Base-by-base conservation (phyloP, 1,139 yeast species). In the Yamadazyma dendronema region DNA sequence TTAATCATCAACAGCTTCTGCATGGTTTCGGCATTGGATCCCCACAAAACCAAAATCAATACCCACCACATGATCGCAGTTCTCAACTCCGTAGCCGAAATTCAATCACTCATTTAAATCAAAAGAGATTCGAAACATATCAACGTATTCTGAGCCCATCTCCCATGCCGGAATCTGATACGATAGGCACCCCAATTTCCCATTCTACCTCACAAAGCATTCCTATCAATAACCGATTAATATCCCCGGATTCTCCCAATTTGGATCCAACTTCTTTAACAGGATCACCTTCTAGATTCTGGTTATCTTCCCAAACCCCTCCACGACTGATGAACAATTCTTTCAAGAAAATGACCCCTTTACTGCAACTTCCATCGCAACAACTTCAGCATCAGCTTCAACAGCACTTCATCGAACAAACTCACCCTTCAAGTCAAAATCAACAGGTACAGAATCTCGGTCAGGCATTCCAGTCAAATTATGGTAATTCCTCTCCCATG, bases 201-300 rank as follows among this genome's bases (percentile, higher is more conserved):
- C 53, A 48, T 40, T 43, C 60, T 10, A 48, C 56, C 2, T 32
- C 56, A 9, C 64, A 56, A 42, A 52, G 57, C 38, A 61, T 62
- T 16, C 71, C 72, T 4, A 56, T 62, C 25, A 49, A 49, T 15
- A 38, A 27, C 29, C 44, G 38, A 35, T 37, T 40, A 16, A 35
- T 38, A 6, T 57, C 59, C 3, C 81, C 82, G 0, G 79, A 73
- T 41, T 74, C 79, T 2, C 82, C 82, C 1, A 65, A 62, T 41
- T 56, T 77, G 40, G 72, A 65, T 38, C 81, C 83, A 2, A 65
- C 73, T 0, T 75, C 81, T 3, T 37, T 77, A 14, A 74, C 75
- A 3, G 79, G 77, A 1, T 74, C 80, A 3, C 83, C 83, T 1
- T 74, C 81, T 4, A 55, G 77, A 34, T 74, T 77, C 45, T 72